phyloP scores from a whole-genome alignment of 805 yeast genomes.

The Lachancea dasiensis region DNA sequence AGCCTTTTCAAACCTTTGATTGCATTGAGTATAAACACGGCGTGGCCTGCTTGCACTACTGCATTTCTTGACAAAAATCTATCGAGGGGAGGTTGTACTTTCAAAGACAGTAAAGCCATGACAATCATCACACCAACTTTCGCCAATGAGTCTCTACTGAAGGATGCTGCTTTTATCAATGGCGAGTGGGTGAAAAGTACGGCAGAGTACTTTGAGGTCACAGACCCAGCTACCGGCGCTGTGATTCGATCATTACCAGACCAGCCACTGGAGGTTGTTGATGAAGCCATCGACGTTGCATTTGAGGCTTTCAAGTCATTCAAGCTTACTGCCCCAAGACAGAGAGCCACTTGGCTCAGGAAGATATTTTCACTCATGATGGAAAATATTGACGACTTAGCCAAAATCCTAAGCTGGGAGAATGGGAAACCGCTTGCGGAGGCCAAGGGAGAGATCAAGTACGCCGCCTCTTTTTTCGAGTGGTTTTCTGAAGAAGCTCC shows the following conservation, averaged over 20 bases:
- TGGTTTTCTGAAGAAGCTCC: conserved; percentile 78
- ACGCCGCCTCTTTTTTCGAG: conserved; percentile 70
- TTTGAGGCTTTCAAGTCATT: conserved; percentile 40
- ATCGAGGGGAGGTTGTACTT: too few species aligned
- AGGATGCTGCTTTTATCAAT: conserved; percentile 58
- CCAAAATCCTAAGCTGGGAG: conserved; percentile 51
- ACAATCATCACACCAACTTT: conserved; percentile 24
- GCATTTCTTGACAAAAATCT: too few species aligned
- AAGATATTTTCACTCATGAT: conserved; percentile 45
- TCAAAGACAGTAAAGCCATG: too few species aligned
- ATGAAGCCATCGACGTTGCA: conserved; percentile 47
- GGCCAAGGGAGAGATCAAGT: conserved; percentile 49
- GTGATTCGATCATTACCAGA: conserved; percentile 55
- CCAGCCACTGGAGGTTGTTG: conserved; percentile 54
- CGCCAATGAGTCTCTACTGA: conserved; percentile 46
- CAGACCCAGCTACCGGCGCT: conserved; percentile 69
- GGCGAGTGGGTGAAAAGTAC: conserved; percentile 61
- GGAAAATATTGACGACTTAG: conserved; percentile 53
- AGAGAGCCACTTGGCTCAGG: conserved; percentile 47
- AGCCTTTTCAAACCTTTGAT: too few species aligned
- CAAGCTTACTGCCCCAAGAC: conserved; percentile 43
- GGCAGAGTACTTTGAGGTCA: conserved; percentile 51
- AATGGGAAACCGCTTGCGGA: conserved; percentile 54
- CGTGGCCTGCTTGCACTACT: too few species aligned
- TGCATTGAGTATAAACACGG: too few species aligned